Percentiles rank a stretch among this genome's conserved stretches.
Conservation (phyloP, 2,329 filamentous ascomycete genomes). For the Hymenoscyphus linearis region DNA sequence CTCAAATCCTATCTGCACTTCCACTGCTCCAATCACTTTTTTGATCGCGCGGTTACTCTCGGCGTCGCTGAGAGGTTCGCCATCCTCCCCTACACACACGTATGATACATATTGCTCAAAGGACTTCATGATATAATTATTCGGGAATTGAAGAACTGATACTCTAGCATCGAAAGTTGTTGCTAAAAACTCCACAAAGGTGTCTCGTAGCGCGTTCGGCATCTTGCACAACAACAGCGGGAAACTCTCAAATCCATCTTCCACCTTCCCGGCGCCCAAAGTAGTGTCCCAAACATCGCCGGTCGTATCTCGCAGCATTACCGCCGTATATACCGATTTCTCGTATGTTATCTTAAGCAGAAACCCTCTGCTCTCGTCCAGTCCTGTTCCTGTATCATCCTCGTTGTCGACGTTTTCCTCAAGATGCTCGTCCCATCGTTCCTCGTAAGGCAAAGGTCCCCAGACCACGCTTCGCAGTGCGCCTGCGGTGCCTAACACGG, state of each 20-base stretch:
- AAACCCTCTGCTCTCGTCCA: slow-evolving; percentile 20
- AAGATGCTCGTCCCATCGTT: slow-evolving; percentile 27
- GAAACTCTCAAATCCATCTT: slow-evolving; percentile 36
- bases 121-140: slow-evolving; percentile 32
- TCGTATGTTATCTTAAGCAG: slow-evolving; percentile 28
- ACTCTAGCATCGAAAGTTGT: slow-evolving; percentile 40
- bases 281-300: slow-evolving; percentile 12
- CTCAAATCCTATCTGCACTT: slow-evolving; percentile 28
- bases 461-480: slow-evolving; percentile 39
- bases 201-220: slow-evolving; percentile 38
- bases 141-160: slow-evolving; percentile 34
- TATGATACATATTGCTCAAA: slow-evolving; percentile 30
- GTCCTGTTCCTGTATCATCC: slow-evolving; percentile 17
- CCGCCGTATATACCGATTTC: slow-evolving; percentile 26
- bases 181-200: slow-evolving; percentile 38
- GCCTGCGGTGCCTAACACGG: slow-evolving; percentile 34
- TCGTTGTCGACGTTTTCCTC: slow-evolving; percentile 12
- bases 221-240: slow-evolving; percentile 42
- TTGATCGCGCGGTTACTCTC: slow-evolving; percentile 14
- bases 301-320: slow-evolving; percentile 21
- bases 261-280: slow-evolving; percentile 9
- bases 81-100: slow-evolving; percentile 19
- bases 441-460: slow-evolving; percentile 37
- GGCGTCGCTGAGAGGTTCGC: slow-evolving; percentile 11
- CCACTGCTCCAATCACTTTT: slow-evolving; percentile 25